These are phyloP conservation scores for Psilocybe cyanescens DNA, from an alignment of 768 basidiomycete species.

Conservation along the genomic window DNA sequence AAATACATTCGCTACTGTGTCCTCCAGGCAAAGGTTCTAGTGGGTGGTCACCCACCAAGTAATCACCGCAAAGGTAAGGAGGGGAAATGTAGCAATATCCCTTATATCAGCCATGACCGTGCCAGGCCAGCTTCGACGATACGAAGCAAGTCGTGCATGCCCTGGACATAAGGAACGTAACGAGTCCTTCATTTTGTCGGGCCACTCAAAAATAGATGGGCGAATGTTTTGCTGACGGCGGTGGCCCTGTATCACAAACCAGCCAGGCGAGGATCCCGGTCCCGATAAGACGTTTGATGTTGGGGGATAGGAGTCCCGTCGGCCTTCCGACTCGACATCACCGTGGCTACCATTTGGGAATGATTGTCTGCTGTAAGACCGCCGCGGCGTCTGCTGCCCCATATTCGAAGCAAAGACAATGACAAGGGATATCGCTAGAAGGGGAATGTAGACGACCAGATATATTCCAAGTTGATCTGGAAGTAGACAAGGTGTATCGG, in stretches of 20 bases:
- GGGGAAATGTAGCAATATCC: conserved; percentile 47
- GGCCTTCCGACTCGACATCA: conserved; percentile 9
- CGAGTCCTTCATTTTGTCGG: conserved; percentile 3
- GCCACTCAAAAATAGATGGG: conserved; percentile 3
- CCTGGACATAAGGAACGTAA: conserved; percentile 7
- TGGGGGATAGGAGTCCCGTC: conserved; percentile 8
- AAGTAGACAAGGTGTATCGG: conserved; percentile 73
- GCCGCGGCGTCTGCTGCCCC: background rate
- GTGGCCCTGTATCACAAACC: conserved; percentile 19
- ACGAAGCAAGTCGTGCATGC: conserved; percentile 4
- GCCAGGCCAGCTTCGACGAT: conserved; percentile 28
- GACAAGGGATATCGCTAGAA: conserved; percentile 62
- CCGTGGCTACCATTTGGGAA: conserved; percentile 5
- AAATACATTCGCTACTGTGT: background rate
- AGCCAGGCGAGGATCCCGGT: conserved; percentile 13
- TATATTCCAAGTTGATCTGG: conserved; percentile 88
- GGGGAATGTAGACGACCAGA: conserved; percentile 69
- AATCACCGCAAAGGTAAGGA: conserved; percentile 42
- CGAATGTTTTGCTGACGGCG: conserved; percentile 9
- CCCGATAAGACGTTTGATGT: conserved; percentile 2
- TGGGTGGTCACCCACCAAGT: conserved; percentile 34
- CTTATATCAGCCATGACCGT: conserved; percentile 41
- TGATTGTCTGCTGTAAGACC: conserved; percentile 1
- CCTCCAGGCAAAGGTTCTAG: background rate
- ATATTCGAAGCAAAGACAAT: conserved; percentile 33